Evolutionary conservation across 257 asterid genomes (phyloP), one percentile per base, ranked within the genome.

Genomic region (Salvia miltiorrhiza): DNA sequence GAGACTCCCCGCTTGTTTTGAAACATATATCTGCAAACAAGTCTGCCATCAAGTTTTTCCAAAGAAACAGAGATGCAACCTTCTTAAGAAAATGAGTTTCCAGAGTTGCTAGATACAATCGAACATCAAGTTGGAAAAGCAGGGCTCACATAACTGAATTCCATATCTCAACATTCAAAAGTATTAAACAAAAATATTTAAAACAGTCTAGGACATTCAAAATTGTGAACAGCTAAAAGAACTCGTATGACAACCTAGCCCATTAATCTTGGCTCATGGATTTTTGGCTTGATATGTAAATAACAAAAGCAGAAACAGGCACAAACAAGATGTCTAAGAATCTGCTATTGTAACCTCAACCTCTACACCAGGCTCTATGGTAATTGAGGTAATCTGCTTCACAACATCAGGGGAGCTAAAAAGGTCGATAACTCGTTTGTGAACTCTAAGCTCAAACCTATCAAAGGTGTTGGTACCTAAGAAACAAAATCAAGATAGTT

Each of bases 381-480:
- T 81, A 57, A 86, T 86, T 1, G 89, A 86, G 76, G 92, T 83
- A 53, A 86, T 86, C 81, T 86, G 92, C 84, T 86, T 86, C 74
- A 86, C 92, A 4, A 86, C 92, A 26, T 86, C 86, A 1, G 89
- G 84, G n/a, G 89, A 83, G 45, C 92, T 86, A 83, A 83, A 86
- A 41, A 86, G 89, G 71, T 86, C 92, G 4, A 86, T 86, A 72
- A 86, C 86, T 0, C 92, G 81, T 54, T 86, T 86, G 84, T 86
- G 92, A 9, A 86, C 84, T 14, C 89, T 77, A 16, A 83, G 78
- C 77, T 86, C 89, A 71, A 84, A 84, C 64, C 89, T 79, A 63
- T 84, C 89, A 39, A 63, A 84, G 13, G 89, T 84, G 28, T 84
- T 84, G 9, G 89, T 84, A 68, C 89, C 89, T 84, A 45, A n/a